Evolutionary conservation across 257 asterid species (phyloP), one percentile per base, ranked within the genome.

Genomic region (Jaltomata sinuosa): DNA sequence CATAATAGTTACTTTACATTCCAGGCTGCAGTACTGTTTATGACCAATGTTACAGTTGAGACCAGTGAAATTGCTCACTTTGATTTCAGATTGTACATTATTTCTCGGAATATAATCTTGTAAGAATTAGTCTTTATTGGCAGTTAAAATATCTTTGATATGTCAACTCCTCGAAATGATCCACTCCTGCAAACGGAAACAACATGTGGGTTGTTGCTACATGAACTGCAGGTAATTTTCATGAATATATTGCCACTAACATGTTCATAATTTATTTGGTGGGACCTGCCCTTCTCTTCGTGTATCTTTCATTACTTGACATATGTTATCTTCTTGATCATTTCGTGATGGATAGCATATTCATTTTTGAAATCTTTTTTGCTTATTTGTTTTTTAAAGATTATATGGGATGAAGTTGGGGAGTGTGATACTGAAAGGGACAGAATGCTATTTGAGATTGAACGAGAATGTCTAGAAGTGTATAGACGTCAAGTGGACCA

Each of bases 331-430:
- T n/a, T n/a, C n/a, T n/a, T n/a, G n/a, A n/a, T n/a, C n/a, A n/a
- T n/a, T n/a, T n/a, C n/a, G n/a, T n/a, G n/a, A n/a, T n/a, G n/a
- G n/a, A n/a, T n/a, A n/a, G n/a, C n/a, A n/a, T n/a, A n/a, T n/a
- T n/a, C n/a, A n/a, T n/a, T n/a, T n/a, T n/a, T n/a, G n/a, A n/a
- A n/a, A 29, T 49, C 40, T 29, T 19, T 67, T 76, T 18, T 9
- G 3, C 9, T 42, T 9, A n/a, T 16, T 27, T 27, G 12, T 47
- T 47, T 11, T 25, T 8, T 25, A 14, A 45, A 97, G 99, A 95
- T 97, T 88, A 97, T 97, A 88, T 97, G 99, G 99, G 98, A 97
- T 59, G 99, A 97, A 89, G 98, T 97, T 78, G 99, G 99, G 69
- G 98, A 97, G 88, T 83, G 97, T 79, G 98, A 93, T 87, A 42